Base-by-base conservation (phyloP, 495 filamentous ascomycete genomes). In the Xylaria curta region DNA sequence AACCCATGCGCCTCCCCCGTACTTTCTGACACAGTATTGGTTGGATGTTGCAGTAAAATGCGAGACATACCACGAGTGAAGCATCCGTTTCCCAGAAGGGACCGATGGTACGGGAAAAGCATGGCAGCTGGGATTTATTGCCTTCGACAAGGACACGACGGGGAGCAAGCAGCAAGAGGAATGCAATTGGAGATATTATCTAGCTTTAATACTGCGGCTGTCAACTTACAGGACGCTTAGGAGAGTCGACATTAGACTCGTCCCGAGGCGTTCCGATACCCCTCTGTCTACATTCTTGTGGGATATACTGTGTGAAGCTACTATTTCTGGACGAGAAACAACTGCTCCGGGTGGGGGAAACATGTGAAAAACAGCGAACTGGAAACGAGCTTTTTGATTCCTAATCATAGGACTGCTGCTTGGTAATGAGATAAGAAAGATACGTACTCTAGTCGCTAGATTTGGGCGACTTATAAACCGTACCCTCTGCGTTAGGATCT, bases 1-100 rank as follows among this genome's bases (percentile, higher is more conserved):
- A 68, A 72, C 33, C 51, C 69, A 53, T 61, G 56, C 19, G 53
- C 42, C 21, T 69, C 53, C 53, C 46, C 49, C 42, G 24, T 70
- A n/a, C 42, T 49, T 33, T 38, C 19, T 46, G 17, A 31, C 68
- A 63, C 60, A 70, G 68, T 64, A 63, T 60, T 40, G 28, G n/a
- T n/a, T n/a, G 28, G 17, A 54, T 53, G 5, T 56, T 64, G 42
- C 26, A 21, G 58, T 31, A 10, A 31, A 60, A 17, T 19, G 44
- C 66, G 40, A 42, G 58, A 54, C 21, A 56, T 26, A 12, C 17
- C 2, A 38, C 1, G 26, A 54, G 44, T 51, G 46, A 44, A 28
- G 17, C 28, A 53, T 26, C 19, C 42, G 21, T 24, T 19, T 51
- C n/a, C n/a, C n/a, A 12, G 58, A 19, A n/a, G 8, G 38, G 24